Evolutionary conservation across 2,329 filamentous ascomycete species (phyloP).

Genomic region (Cordyceps pruinosa): DNA sequence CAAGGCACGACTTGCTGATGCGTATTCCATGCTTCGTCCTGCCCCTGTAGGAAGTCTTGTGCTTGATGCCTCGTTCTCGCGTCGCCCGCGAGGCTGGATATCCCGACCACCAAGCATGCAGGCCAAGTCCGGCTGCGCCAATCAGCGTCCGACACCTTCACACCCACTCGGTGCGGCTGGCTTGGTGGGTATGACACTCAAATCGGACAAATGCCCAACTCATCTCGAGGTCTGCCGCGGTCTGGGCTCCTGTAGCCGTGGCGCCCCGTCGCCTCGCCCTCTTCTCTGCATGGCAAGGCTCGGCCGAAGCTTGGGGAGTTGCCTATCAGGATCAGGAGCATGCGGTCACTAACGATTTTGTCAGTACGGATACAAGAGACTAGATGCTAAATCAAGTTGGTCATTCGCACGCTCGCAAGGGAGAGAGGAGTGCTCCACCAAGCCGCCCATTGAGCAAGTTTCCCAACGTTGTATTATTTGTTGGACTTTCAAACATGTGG

Average conservation of each 20-base stretch:
- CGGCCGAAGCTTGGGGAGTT: not conserved
- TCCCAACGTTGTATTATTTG: not conserved
- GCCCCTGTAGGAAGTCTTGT: not conserved
- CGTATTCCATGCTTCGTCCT: not conserved
- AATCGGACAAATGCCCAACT: constrained; percentile 2
- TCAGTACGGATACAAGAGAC: constrained; percentile 4
- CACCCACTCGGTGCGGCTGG: not conserved
- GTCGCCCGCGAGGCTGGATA: not conserved
- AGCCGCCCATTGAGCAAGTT: not conserved
- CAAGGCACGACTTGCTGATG: not conserved
- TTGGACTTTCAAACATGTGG: not conserved
- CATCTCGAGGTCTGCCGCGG: not conserved
- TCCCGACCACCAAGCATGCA: not conserved
- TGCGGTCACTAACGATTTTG: too few species aligned
- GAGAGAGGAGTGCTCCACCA: too few species aligned
- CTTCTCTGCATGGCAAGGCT: constrained; percentile 5
- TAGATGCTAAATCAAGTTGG: not conserved
- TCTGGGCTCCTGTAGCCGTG: constrained; percentile 4
- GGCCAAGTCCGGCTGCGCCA: not conserved
- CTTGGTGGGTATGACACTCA: not conserved
- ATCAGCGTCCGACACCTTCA: not conserved
- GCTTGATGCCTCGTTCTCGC: not conserved
- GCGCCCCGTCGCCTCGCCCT: not conserved
- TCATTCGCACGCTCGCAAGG: not conserved
- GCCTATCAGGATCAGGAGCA: too few species aligned